Evolutionary conservation across 106 monocot genomes (phyloP).

Genomic region (Chionographis japonica): DNA sequence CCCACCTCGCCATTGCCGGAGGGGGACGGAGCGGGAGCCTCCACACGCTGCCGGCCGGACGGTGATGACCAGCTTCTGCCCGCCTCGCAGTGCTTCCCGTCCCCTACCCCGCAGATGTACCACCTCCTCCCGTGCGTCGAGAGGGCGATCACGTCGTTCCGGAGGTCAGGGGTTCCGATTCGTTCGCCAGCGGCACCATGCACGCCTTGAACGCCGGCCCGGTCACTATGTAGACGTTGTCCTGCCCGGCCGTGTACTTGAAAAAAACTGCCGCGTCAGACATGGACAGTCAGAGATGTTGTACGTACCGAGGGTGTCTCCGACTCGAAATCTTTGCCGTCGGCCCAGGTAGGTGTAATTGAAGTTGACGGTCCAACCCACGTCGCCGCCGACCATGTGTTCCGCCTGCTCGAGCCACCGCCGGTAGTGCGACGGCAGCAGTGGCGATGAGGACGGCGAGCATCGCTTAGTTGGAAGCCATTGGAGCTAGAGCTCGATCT

Average conservation of each 20-base stretch:
- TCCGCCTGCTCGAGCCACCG: not conserved
- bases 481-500: too few species aligned
- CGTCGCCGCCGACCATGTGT: slow-evolving; percentile 2
- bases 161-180: too few species aligned
- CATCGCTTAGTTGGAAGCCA: too few species aligned
- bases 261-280: not conserved
- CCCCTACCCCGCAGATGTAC: too few species aligned
- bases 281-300: too few species aligned
- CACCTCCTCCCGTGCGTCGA: too few species aligned
- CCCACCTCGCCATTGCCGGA: too few species aligned
- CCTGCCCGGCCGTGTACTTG: not conserved
- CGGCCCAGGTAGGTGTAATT: slow-evolving; percentile 7
- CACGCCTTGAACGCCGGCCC: slow-evolving; percentile 3
- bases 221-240: not conserved
- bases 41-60: too few species aligned
- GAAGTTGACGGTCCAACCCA: not conserved
- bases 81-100: too few species aligned
- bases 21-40: too few species aligned
- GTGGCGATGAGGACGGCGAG: not conserved
- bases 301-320: slow-evolving; percentile 3
- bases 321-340: not conserved
- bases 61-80: too few species aligned
- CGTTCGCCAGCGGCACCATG: not conserved
- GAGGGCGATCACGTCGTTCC: too few species aligned
- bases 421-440: not conserved